phyloP scores from a whole-genome alignment of 176 grass and related monocot species.

The Lolium multiflorum region DNA sequence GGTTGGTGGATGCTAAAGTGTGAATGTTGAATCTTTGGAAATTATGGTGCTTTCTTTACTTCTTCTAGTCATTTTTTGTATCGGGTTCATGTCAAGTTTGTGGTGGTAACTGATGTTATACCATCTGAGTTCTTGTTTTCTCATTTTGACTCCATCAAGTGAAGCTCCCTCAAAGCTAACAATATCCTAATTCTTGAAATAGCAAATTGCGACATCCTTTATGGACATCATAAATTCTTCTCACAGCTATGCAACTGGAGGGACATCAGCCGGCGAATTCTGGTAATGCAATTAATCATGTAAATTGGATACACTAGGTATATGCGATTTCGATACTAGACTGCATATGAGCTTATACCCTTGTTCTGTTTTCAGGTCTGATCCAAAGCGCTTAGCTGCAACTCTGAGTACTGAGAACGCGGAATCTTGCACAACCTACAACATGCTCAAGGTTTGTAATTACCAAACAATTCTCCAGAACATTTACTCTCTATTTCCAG shows the following conservation, averaged over 20 bases:
- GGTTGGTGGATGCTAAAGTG: neutral
- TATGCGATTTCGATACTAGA: neutral
- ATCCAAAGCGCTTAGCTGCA: slow-evolving; percentile 84
- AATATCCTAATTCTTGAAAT: slow-evolving; percentile 39
- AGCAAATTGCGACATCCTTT: slow-evolving; percentile 85
- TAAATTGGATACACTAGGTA: no score
- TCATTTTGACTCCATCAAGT: slow-evolving; percentile 28
- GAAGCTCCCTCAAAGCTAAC: slow-evolving; percentile 30
- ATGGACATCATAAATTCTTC: slow-evolving; percentile 97
- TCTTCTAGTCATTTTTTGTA: neutral
- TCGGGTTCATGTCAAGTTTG: neutral
- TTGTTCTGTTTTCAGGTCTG: slow-evolving; percentile 50
- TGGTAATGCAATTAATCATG: slow-evolving; percentile 54
- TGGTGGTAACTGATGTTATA: neutral
- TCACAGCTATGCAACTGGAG: slow-evolving; percentile 91
- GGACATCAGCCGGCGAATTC: slow-evolving; percentile 91
- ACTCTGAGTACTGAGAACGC: slow-evolving; percentile 74
- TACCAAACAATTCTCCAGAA: neutral
- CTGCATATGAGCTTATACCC: neutral
- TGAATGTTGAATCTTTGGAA: neutral
- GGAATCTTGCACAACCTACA: slow-evolving; percentile 98
- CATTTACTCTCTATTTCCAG: neutral
- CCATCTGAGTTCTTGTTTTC: neutral
- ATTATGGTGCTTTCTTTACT: neutral
- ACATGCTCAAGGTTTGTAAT: slow-evolving; percentile 88